Conservation (phyloP, 495 filamentous ascomycete genomes). For the Aspergillus nanangensis region DNA sequence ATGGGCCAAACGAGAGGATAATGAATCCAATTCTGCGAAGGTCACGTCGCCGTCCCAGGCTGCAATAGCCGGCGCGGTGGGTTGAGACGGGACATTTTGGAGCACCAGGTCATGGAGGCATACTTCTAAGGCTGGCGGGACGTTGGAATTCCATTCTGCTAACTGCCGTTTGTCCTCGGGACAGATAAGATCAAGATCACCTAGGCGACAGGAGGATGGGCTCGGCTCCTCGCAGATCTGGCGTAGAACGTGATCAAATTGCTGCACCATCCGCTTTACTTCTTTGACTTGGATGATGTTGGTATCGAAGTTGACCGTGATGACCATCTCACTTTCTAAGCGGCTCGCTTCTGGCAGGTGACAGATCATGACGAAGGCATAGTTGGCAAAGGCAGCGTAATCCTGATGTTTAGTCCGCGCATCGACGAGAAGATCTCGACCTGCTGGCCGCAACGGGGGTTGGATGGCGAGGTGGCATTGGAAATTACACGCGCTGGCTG, state of each 20-base stretch:
- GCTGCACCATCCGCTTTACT: neutral
- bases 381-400: neutral
- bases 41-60: conserved; percentile 18
- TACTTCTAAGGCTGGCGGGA: too few species aligned
- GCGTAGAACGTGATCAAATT: neutral
- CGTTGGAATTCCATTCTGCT: neutral
- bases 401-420: neutral
- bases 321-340: too few species aligned
- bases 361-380: too few species aligned
- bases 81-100: neutral
- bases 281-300: too few species aligned
- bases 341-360: too few species aligned
- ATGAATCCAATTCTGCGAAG: conserved; percentile 12
- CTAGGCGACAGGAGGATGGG: neutral
- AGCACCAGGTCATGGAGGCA: neutral
- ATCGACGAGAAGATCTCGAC: too few species aligned
- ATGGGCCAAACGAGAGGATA: conserved; percentile 21
- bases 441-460: conserved; percentile 22
- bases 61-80: neutral
- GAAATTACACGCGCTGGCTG: conserved; percentile 23
- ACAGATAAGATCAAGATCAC: neutral
- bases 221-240: too few species aligned
- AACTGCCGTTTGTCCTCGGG: neutral
- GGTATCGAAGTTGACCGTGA: too few species aligned
- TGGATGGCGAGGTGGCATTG: conserved; percentile 18